A percentile compares a stretch with the other conserved stretches of the same genome.
These are phyloP conservation scores for Haplosporangium gracile DNA, from an alignment of 192 early-diverging fungal species.

Conservation along the genomic window DNA sequence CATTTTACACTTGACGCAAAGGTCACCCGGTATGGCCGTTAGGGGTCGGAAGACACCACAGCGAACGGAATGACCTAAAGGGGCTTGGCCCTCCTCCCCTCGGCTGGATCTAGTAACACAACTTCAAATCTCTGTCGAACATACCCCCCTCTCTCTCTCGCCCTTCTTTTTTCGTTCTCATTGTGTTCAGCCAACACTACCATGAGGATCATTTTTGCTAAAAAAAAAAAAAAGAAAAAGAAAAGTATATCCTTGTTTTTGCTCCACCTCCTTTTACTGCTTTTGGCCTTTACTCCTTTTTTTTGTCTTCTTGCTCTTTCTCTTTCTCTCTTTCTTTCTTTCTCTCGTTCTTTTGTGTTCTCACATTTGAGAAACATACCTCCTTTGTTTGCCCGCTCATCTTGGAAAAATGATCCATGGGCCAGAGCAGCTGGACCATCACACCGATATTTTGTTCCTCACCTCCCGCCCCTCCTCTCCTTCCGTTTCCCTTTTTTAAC, in stretches of 20 bases:
- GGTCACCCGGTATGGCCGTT: background rate
- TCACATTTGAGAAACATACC: background rate
- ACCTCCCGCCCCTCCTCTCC: background rate
- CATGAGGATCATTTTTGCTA: background rate
- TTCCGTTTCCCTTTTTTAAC: background rate
- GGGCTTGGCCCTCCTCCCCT: background rate
- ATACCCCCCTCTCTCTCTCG: background rate
- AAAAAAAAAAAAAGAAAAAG: background rate
- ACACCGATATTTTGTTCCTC: background rate
- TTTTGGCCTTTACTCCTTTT: constrained; percentile 2
- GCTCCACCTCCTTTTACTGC: constrained; percentile 8
- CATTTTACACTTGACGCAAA: background rate
- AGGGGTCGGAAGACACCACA: background rate
- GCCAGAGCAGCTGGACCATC: background rate
- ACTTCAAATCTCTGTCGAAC: background rate
- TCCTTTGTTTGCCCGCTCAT: background rate
- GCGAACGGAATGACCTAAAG: background rate
- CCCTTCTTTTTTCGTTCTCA: background rate
- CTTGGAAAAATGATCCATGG: background rate
- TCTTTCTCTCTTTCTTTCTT: too few relatives aligned
- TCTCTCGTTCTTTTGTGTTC: background rate
- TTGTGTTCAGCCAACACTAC: background rate
- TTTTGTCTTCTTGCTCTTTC: background rate
- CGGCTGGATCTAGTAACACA: background rate
- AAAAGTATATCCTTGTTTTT: background rate